Base-by-base conservation (phyloP, 2,329 filamentous ascomycete genomes). In the Helminthosporium solani region DNA sequence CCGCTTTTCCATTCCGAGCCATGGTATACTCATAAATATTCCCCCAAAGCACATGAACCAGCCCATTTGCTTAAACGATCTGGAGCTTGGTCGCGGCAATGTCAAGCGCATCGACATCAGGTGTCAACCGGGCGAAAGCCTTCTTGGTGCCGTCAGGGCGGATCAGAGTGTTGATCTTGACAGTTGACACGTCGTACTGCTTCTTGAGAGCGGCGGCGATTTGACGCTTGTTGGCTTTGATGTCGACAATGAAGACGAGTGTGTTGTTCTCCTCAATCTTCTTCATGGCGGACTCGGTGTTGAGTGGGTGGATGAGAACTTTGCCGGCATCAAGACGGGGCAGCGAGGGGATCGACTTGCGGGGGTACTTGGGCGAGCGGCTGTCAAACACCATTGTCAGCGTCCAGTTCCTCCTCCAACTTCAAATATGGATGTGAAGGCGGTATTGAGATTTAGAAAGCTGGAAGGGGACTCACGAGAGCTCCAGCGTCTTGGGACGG, bases 201-300 rank as follows among this genome's bases (percentile, higher is more conserved):
- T 94, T 96, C 90, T 97, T 99, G 64, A 99, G 81, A 57, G 92
- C 88, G 70, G 85, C 82, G 85, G 96, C 96, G 81, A 99, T 99
- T 82, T 99, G 94, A 74, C 90, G 86, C 89, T 99, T 99, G 86
- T 99, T 99, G 76, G 92, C 86, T 68, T 72, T 72, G 76, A 92
- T 80, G 66, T 96, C 88, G 72, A 95, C 90, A 67, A 96, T 95
- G 84, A 96, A 96, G 73, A 95, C 90, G 42, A 99, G 85, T 64
- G 94, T 99, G 85, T 99, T 99, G 86, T 99, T 91, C 87, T 99
- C 94, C 84, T 99, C 94, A 68, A 99, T 96, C 88, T 96, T 96
- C 90, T 99, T 99, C 92, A 99, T 97, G 71, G 95, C 94, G 72
- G 87, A 94, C 87, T 99, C 94, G 53, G 94, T 99, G 87, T 99